These are phyloP conservation scores for Blumeria graminis DNA, from an alignment of 2,329 filamentous ascomycete species.

Conservation along the genomic window DNA sequence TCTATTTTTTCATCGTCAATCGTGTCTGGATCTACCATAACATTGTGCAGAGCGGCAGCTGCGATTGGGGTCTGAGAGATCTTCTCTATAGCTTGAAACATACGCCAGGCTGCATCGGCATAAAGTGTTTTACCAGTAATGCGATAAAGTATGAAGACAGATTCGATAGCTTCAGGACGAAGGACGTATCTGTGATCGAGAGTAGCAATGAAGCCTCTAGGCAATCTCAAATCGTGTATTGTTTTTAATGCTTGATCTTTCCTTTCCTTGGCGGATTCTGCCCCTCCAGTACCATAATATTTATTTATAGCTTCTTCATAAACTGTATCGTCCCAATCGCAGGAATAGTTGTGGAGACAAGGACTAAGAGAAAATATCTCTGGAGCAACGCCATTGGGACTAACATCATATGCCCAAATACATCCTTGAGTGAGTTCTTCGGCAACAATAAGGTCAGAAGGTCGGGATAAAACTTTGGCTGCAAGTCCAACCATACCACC, in stretches of 20 bases:
- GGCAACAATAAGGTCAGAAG: constrained; percentile 29
- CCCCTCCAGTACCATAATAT: constrained; percentile 27
- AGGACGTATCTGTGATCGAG: constrained; percentile 23
- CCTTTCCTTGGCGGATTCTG: constrained; percentile 11
- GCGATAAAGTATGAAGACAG: constrained; percentile 33
- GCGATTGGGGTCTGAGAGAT: constrained; percentile 20
- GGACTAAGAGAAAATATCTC: constrained; percentile 24
- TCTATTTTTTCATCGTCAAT: constrained; percentile 18
- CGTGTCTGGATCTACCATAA: constrained; percentile 18
- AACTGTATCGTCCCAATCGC: constrained; percentile 20
- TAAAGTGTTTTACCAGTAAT: constrained; percentile 14
- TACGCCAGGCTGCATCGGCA: constrained; percentile 23
- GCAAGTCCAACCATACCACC: constrained; percentile 48
- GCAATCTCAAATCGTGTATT: constrained; percentile 6
- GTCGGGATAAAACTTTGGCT: constrained; percentile 31
- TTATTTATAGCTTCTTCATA: constrained; percentile 18
- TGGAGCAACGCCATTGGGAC: constrained; percentile 34
- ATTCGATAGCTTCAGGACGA: constrained; percentile 41
- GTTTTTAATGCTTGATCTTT: constrained; percentile 3
- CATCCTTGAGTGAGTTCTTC: constrained; percentile 36
- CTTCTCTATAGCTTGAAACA: constrained; percentile 23
- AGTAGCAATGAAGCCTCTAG: constrained; percentile 8
- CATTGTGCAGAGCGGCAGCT: constrained; percentile 20
- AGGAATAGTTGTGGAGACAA: constrained; percentile 8
- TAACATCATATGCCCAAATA: constrained; percentile 33